Conservation (phyloP, 1,284 basidiomycete species). For the Mycena sp. region DNA sequence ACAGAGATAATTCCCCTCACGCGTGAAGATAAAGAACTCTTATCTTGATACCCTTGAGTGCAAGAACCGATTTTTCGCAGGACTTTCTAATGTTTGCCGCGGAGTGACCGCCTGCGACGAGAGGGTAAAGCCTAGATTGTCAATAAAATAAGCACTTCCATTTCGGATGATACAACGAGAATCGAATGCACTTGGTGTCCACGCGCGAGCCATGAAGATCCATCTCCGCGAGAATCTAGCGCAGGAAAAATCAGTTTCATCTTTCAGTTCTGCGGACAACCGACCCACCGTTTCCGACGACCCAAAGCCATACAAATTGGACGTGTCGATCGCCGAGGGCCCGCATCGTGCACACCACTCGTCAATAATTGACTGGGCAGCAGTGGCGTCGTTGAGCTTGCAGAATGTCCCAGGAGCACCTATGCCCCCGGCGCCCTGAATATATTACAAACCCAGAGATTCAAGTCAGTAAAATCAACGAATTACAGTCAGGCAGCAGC, state of each 20-base stretch:
- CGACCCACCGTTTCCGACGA: conserved; percentile 22
- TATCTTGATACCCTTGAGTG: background rate
- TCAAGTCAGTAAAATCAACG: background rate
- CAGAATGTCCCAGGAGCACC: conserved; percentile 17
- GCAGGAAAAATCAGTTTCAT: background rate
- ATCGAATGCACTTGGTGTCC: background rate
- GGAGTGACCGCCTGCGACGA: conserved; percentile 6
- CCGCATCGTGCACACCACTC: background rate
- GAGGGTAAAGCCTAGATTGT: conserved; percentile 3
- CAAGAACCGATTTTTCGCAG: background rate
- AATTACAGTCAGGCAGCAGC: no score
- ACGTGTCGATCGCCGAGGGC: conserved; percentile 19
- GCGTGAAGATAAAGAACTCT: conserved; percentile 10
- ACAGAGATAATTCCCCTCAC: background rate
- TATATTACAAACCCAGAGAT: background rate
- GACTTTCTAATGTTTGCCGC: background rate
- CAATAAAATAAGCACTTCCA: background rate
- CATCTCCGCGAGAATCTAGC: background rate
- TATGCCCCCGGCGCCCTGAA: conserved; percentile 8
- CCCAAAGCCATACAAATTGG: conserved; percentile 25
- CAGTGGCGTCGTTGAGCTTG: conserved; percentile 7
- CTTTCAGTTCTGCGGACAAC: background rate
- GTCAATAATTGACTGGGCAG: conserved; percentile 12
- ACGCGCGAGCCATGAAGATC: background rate
- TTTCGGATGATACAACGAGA: background rate